Conservation (phyloP, 768 basidiomycete genomes). For the Hemileccinum rubropunctum region DNA sequence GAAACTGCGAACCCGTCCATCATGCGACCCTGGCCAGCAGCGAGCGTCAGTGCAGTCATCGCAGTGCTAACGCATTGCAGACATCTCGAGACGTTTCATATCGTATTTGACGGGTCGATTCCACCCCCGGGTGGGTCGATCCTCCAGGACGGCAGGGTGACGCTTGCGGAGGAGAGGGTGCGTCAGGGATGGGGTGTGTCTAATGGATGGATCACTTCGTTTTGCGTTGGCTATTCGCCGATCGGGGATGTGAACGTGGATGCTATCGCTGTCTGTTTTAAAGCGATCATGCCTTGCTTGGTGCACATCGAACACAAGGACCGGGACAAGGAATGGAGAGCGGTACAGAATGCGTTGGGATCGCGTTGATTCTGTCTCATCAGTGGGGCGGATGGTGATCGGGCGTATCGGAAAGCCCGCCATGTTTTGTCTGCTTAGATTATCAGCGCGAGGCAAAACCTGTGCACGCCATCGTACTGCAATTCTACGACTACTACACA, state of each 20-base stretch:
- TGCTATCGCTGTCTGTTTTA: conserved; percentile 10
- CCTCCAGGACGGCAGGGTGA: background rate
- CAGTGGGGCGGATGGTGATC: no score
- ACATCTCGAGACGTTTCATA: conserved; percentile 12
- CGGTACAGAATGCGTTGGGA: conserved; percentile 6
- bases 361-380: no score
- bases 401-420: no score
- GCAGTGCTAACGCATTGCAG: conserved; percentile 12
- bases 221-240: conserved; percentile 17
- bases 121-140: background rate
- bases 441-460: no score
- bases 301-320: background rate
- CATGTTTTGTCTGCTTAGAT: no score
- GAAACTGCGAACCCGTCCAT: conserved; percentile 10
- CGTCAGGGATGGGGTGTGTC: conserved; percentile 3
- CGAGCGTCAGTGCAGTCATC: conserved; percentile 10
- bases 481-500: conserved; percentile 62
- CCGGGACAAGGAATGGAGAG: conserved; percentile 3
- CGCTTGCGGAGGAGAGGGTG: background rate
- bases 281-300: conserved; percentile 14
- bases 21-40: conserved; percentile 2
- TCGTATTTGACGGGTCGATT: conserved; percentile 19
- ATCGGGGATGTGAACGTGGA: conserved; percentile 3
- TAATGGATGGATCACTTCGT: conserved; percentile 10
- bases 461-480: conserved; percentile 51